phyloP scores from a whole-genome alignment of 768 basidiomycete species.

The Guyanaporus albipodus region DNA sequence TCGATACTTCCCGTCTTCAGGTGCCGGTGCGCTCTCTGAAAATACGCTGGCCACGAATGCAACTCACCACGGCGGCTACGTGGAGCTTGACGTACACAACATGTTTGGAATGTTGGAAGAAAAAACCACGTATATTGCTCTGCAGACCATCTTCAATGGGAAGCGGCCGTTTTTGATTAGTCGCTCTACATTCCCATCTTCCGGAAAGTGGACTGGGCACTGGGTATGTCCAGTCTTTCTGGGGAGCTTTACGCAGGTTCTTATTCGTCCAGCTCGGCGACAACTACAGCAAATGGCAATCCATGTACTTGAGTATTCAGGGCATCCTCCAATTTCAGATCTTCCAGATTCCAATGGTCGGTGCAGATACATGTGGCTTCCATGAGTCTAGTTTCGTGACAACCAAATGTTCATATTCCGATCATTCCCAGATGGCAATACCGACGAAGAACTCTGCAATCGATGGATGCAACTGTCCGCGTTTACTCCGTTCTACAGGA shows the following conservation, averaged over 20 bases:
- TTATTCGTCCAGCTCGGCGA: constrained; percentile 55
- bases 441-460: constrained; percentile 22
- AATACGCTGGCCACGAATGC: constrained; percentile 68
- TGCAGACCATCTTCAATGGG: constrained; percentile 50
- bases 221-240: constrained; percentile 42
- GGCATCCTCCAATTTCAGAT: constrained; percentile 80
- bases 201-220: constrained; percentile 69
- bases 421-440: constrained; percentile 42
- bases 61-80: constrained; percentile 57
- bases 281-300: constrained; percentile 72
- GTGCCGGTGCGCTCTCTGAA: constrained; percentile 46
- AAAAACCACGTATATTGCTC: constrained; percentile 56
- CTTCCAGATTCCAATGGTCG: constrained; percentile 81
- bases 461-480: constrained; percentile 4
- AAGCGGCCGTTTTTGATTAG: constrained; percentile 69
- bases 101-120: constrained; percentile 72
- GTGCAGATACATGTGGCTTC: constrained; percentile 58
- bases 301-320: constrained; percentile 66
- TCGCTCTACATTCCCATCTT: constrained; percentile 64
- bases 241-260: neutral
- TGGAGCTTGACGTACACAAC: constrained; percentile 67
- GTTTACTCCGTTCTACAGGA: constrained; percentile 3
- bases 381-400: constrained; percentile 12
- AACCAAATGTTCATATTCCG: neutral
- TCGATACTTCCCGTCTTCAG: constrained; percentile 29